Evolutionary conservation across 2,329 filamentous ascomycete genomes (phyloP).

Genomic region (Stachybotrys echinatus): DNA sequence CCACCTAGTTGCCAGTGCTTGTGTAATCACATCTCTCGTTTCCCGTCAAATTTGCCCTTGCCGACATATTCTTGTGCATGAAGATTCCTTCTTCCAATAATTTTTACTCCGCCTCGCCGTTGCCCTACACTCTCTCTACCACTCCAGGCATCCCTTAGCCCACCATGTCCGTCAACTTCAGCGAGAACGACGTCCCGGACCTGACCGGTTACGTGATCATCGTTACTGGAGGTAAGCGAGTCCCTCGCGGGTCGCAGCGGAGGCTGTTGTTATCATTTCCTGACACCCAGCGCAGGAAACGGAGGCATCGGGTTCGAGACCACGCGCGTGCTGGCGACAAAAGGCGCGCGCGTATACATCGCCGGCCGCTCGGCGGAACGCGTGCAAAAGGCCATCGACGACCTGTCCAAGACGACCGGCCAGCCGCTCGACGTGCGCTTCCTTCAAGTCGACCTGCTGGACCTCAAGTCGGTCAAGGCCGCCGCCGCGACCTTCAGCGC

Average conservation of each 20-base stretch:
- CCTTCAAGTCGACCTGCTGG: conserved; percentile 13
- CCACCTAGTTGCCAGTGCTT: too few relatives aligned
- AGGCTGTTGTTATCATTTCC: background rate
- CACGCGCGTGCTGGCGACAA: conserved; percentile 11
- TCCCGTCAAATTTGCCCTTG: too few relatives aligned
- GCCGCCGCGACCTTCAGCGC: conserved; percentile 10
- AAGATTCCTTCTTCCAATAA: too few relatives aligned
- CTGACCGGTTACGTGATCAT: conserved; percentile 14
- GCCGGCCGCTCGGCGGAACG: conserved; percentile 13
- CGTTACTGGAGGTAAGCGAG: conserved; percentile 14
- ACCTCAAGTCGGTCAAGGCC: conserved; percentile 12
- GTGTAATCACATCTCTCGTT: too few relatives aligned
- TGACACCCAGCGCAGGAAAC: conserved; percentile 7
- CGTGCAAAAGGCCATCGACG: conserved; percentile 11
- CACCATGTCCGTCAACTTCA: conserved; percentile 1
- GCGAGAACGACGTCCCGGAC: conserved; percentile 11
- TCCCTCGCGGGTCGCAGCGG: background rate
- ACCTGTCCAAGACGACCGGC: conserved; percentile 7
- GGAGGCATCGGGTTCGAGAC: conserved; percentile 17
- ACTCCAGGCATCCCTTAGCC: too few relatives aligned
- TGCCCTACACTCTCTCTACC: too few relatives aligned
- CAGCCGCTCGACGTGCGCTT: conserved; percentile 13
- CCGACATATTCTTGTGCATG: too few relatives aligned
- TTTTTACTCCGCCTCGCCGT: too few relatives aligned
- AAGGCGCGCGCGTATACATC: conserved; percentile 14